Percentiles rank a stretch among this genome's conserved stretches.
phyloP scores from a whole-genome alignment of 2,329 filamentous ascomycete species.

The Colletotrichum eremochloae region DNA sequence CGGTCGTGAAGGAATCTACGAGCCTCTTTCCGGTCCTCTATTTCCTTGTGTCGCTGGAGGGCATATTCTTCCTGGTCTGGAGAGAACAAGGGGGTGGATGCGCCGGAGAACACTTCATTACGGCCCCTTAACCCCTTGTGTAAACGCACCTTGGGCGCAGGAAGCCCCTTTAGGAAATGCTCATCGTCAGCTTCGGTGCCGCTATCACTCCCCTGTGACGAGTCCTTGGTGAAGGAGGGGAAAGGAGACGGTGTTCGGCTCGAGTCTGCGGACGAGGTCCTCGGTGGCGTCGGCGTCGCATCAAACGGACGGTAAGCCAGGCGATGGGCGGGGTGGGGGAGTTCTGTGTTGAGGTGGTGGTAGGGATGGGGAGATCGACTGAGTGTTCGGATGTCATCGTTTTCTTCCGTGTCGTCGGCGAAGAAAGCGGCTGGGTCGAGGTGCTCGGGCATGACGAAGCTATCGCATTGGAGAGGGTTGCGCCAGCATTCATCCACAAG shows the following conservation, averaged over 20 bases:
- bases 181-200: conserved; percentile 97
- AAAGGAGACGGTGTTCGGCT: conserved; percentile 44
- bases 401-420: conserved; percentile 52
- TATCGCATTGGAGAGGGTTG: conserved; percentile 42
- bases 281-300: conserved; percentile 31
- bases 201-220: conserved; percentile 82
- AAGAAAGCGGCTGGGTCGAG: conserved; percentile 53
- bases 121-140: conserved; percentile 82
- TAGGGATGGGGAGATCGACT: conserved; percentile 78
- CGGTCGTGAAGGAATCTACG: conserved; percentile 45
- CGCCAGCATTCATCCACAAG: conserved; percentile 28
- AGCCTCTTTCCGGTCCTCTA: conserved; percentile 20
- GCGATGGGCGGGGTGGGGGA: conserved; percentile 64
- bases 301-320: conserved; percentile 44
- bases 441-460: conserved; percentile 62
- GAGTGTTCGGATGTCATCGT: conserved; percentile 60
- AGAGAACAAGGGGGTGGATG: conserved; percentile 68
- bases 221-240: conserved; percentile 61
- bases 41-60: conserved; percentile 29
- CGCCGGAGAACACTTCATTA: conserved; percentile 67
- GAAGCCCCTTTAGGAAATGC: conserved; percentile 86
- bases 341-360: conserved; percentile 69
- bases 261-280: conserved; percentile 44
- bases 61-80: conserved; percentile 58
- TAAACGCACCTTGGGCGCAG: conserved; percentile 78